Conservation (phyloP, 225 moss, liverwort and hornwort genomes). For the Pseudoscleropodium purum region DNA sequence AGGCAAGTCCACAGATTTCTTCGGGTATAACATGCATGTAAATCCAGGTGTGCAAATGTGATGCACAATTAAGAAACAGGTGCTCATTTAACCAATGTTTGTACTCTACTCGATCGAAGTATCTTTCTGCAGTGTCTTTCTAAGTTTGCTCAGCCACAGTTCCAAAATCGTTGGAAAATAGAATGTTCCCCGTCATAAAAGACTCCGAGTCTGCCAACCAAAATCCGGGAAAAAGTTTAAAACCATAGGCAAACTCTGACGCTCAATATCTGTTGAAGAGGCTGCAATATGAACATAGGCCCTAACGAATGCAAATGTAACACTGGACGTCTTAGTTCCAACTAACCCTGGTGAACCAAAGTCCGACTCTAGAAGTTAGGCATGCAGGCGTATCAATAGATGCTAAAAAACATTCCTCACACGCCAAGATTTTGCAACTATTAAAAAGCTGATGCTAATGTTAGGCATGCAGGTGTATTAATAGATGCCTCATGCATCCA, state of each 20-base stretch:
- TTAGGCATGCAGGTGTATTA: background rate
- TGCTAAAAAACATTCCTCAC: background rate
- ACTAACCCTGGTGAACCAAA: background rate
- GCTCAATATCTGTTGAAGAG: background rate
- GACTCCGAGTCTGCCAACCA: slow-evolving; percentile 64
- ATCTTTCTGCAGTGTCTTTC: background rate
- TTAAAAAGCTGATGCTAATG: background rate
- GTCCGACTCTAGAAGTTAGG: background rate
- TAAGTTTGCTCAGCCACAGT: slow-evolving; percentile 1
- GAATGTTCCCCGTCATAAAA: slow-evolving; percentile 63
- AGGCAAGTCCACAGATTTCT: background rate
- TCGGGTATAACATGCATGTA: background rate
- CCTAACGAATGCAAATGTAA: background rate
- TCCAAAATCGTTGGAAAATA: slow-evolving; percentile 59
- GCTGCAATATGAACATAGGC: background rate
- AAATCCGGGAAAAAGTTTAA: background rate
- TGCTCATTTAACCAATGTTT: background rate
- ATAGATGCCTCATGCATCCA: background rate
- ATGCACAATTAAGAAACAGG: background rate
- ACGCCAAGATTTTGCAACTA: background rate
- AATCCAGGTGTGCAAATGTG: background rate
- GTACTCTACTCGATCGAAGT: background rate
- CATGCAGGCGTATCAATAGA: background rate
- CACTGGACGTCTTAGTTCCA: background rate
- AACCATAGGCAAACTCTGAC: background rate